Base-by-base conservation (phyloP, 202 grass and related monocot species). In the Panicum hallii region DNA sequence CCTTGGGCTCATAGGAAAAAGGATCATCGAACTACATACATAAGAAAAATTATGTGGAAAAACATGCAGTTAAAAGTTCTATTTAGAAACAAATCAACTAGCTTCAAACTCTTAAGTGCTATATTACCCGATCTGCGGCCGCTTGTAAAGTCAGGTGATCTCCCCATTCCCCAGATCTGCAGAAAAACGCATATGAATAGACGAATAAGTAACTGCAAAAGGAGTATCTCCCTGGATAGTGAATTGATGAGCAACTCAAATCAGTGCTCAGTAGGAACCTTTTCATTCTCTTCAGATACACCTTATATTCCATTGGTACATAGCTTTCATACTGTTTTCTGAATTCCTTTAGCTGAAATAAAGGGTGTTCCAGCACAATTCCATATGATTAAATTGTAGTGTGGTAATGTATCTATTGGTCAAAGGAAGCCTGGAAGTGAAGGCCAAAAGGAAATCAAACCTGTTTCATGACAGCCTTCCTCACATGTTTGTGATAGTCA, bases 291-390 rank as follows among this genome's bases (percentile, higher is more conserved):
- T 96, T 96, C 86, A 99, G 67, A 73, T 96, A 99, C 57, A 91
- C 78, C 75, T 96, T 99, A 91, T 99, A 99, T 80, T 96, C 93
- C 97, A 99, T 99, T 48, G 97, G 97, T 77, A 99, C 97, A 64
- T 99, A 94, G 66, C 89, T 65, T 93, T 96, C 97, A 72, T 99
- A 99, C 28, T 77, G 70, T 91, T 94, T 94, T 72, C 86, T 94
- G 77, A 92, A 99, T 72, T 99, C 83, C 83, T 96, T 99, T 14
- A 99, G 77, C 97, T 99, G 88, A 78, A 79, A 90, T 83, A 13
- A 56, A 89, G 69, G 57, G 64, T 23, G 73, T 54, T 72, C 77
- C 72, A 83, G 88, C 1, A 60, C 11, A 87, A 70, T 63, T 75
- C 83, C 36, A 87, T 81, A 83, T 47, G n/a, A 46, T 20, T 34